A percentile compares a stretch with the other conserved stretches of the same genome.
These are phyloP conservation scores for Sporothrix sp. DNA, from an alignment of 2,329 filamentous ascomycete genomes.

Conservation along the genomic window DNA sequence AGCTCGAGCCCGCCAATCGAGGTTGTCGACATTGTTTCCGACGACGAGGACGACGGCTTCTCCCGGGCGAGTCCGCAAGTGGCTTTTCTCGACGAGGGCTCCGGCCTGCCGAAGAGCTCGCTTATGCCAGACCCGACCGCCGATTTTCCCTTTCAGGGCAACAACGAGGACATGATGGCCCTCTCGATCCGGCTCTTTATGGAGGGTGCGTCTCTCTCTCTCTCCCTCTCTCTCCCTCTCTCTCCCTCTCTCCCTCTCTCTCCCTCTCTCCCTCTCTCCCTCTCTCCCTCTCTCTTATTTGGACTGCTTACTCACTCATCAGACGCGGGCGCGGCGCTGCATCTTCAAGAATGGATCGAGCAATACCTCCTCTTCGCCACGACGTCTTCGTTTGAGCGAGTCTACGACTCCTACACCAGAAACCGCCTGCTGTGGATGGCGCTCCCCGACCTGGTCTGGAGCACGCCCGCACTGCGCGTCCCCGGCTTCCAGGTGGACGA, in stretches of 20 bases:
- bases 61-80: slow-evolving; percentile 17
- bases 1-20: slow-evolving; percentile 37
- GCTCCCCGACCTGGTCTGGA: slow-evolving; percentile 41
- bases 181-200: slow-evolving; percentile 21
- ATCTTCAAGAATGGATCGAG: slow-evolving; percentile 42
- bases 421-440: slow-evolving; percentile 42
- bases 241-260: no score
- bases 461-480: slow-evolving; percentile 9
- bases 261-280: no score
- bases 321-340: slow-evolving; percentile 35
- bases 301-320: no score
- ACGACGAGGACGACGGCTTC: slow-evolving; percentile 24
- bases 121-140: slow-evolving; percentile 32
- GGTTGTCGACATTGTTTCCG: slow-evolving; percentile 31
- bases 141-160: slow-evolving; percentile 36
- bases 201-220: slow-evolving; percentile 18
- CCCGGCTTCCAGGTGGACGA: slow-evolving; percentile 9
- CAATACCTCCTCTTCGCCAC: slow-evolving; percentile 35
- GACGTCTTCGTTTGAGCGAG: slow-evolving; percentile 25
- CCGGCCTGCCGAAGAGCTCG: slow-evolving; percentile 13
- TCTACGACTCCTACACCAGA: slow-evolving; percentile 34
- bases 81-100: slow-evolving; percentile 18
- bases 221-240: no score
- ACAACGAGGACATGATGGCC: slow-evolving; percentile 23
- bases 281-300: slow-evolving; percentile 11